Percentiles rank a stretch among this genome's conserved stretches.
Conservation (phyloP, 768 basidiomycete species). For the Amanita muscaria region DNA sequence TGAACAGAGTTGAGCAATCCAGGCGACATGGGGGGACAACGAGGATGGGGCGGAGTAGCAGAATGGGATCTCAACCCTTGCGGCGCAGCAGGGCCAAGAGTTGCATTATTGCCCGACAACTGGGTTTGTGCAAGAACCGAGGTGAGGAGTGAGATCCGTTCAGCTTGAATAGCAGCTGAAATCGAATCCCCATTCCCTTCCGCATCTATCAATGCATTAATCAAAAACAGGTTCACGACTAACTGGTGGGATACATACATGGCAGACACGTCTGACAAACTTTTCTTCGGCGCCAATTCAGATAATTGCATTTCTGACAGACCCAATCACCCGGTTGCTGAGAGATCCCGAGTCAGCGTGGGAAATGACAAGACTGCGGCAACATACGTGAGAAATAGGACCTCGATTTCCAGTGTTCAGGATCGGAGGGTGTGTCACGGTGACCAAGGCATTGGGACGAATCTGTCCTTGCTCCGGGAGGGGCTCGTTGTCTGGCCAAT, state of each 20-base stretch:
- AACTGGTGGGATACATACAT: slow-evolving; percentile 38
- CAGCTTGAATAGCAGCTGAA: slow-evolving; percentile 76
- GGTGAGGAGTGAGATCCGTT: slow-evolving; percentile 73
- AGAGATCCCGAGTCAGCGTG: slow-evolving; percentile 3
- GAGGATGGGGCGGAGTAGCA: slow-evolving; percentile 36
- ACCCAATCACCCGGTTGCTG: slow-evolving; percentile 77
- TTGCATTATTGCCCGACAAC: slow-evolving; percentile 13
- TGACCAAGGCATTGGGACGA: slow-evolving; percentile 46
- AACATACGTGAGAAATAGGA: slow-evolving; percentile 74
- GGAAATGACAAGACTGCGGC: slow-evolving; percentile 12
- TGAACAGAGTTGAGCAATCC: slow-evolving; percentile 30
- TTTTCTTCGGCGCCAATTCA: slow-evolving; percentile 82
- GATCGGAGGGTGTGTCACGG: slow-evolving; percentile 72
- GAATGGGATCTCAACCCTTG: slow-evolving; percentile 33
- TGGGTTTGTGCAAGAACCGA: slow-evolving; percentile 60
- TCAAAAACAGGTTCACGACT: neutral
- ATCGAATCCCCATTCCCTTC: slow-evolving; percentile 87
- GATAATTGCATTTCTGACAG: slow-evolving; percentile 76
- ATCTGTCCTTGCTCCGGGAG: slow-evolving; percentile 77
- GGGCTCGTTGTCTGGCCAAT: slow-evolving; percentile 87
- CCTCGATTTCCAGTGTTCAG: slow-evolving; percentile 85
- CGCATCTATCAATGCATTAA: slow-evolving; percentile 41
- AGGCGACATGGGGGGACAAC: slow-evolving; percentile 28
- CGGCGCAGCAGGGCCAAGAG: slow-evolving; percentile 10
- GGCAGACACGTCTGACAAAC: slow-evolving; percentile 87